Conservation (phyloP, 495 filamentous ascomycete genomes). For the Aspergillus ellipticus region DNA sequence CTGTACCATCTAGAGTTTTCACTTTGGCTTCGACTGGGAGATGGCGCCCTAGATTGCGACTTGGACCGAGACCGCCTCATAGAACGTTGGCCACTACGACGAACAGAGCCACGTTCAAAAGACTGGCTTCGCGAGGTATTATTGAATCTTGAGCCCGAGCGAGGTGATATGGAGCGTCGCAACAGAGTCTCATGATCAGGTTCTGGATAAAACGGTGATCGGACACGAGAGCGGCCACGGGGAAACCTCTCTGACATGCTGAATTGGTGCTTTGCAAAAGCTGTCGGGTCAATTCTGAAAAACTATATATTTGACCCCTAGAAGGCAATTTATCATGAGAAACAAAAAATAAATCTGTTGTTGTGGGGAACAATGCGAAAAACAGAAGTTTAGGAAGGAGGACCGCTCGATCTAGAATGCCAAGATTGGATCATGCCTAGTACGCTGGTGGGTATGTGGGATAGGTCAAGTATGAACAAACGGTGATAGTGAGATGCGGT, state of each 20-base stretch:
- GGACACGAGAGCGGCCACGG: constrained; percentile 22
- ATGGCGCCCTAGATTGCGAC: constrained; percentile 27
- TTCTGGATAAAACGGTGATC: constrained; percentile 14
- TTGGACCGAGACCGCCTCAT: constrained; percentile 44
- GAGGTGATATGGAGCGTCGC: constrained; percentile 49
- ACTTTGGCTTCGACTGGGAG: constrained; percentile 40
- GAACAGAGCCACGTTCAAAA: constrained; percentile 23
- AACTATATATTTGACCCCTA: background rate
- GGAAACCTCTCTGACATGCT: constrained; percentile 25
- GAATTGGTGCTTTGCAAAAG: background rate
- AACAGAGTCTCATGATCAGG: constrained; percentile 30
- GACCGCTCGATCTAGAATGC: too few species aligned
- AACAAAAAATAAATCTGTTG: background rate
- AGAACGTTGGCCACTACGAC: constrained; percentile 35
- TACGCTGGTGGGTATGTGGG: too few species aligned
- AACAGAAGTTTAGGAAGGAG: too few species aligned
- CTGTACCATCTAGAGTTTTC: constrained; percentile 31
- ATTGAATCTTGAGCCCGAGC: constrained; percentile 34
- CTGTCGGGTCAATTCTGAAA: too few species aligned
- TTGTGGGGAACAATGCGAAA: too few species aligned
- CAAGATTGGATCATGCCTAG: too few species aligned
- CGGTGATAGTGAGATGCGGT: too few species aligned
- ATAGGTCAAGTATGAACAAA: too few species aligned
- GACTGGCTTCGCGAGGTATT: constrained; percentile 36
- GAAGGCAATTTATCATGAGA: background rate